phyloP scores from a whole-genome alignment of 768 basidiomycete species.

The Phlegmacium glaucopus region DNA sequence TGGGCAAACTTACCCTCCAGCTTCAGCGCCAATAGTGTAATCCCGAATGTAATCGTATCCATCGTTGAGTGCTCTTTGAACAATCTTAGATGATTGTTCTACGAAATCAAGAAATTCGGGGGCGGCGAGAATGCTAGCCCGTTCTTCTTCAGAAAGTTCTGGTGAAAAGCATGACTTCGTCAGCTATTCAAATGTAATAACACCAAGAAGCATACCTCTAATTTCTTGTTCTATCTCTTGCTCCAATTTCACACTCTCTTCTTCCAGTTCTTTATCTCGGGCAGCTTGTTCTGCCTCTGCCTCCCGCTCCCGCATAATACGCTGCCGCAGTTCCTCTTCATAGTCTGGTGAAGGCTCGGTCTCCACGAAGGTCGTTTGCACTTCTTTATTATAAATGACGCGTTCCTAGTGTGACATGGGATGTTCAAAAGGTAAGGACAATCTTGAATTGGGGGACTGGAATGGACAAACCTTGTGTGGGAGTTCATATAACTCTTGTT shows the following conservation, averaged over 20 bases:
- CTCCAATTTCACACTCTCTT: slow-evolving; percentile 80
- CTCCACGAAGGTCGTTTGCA: slow-evolving; percentile 71
- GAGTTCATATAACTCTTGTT: slow-evolving; percentile 87
- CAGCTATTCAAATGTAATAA: no score
- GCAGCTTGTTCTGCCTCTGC: slow-evolving; percentile 54
- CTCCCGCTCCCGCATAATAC: slow-evolving; percentile 65
- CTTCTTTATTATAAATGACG: slow-evolving; percentile 81
- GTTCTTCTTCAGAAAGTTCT: slow-evolving; percentile 90
- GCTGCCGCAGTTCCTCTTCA: slow-evolving; percentile 75
- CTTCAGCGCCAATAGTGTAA: slow-evolving; percentile 87
- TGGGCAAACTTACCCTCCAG: slow-evolving; percentile 59
- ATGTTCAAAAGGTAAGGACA: not conserved
- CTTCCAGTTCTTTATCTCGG: slow-evolving; percentile 76
- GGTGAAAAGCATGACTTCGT: not conserved
- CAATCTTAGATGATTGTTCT: slow-evolving; percentile 90
- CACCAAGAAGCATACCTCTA: slow-evolving; percentile 44
- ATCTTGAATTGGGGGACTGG: not conserved
- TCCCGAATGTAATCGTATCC: slow-evolving; percentile 96
- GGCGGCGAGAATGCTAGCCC: slow-evolving; percentile 74
- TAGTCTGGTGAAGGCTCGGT: slow-evolving; percentile 45
- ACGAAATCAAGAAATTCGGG: slow-evolving; percentile 94
- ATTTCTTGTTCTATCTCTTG: slow-evolving; percentile 87
- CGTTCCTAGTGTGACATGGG: slow-evolving; percentile 50
- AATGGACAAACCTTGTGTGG: slow-evolving; percentile 67
- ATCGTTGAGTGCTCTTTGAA: slow-evolving; percentile 93